Conservation (phyloP, 176 grass and related monocot genomes). For the Carex cristatella region DNA sequence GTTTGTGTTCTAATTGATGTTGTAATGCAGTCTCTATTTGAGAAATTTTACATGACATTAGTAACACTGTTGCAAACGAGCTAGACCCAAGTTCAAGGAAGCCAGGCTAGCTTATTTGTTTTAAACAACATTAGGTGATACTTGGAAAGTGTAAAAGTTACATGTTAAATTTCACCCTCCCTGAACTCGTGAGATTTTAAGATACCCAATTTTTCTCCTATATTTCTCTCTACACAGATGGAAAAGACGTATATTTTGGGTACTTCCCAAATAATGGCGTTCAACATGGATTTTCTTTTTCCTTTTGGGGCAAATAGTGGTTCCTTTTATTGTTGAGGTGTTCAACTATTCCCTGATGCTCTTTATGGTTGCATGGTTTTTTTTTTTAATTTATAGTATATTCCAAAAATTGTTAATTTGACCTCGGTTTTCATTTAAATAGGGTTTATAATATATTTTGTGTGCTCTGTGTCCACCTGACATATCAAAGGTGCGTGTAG, state of each 20-base stretch:
- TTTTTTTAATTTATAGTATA: not conserved
- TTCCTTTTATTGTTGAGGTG: not conserved
- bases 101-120: not conserved
- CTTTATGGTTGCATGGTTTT: not conserved
- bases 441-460: conserved; percentile 77
- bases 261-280: not conserved
- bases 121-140: not conserved
- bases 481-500: conserved; percentile 69
- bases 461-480: conserved; percentile 75
- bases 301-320: not conserved
- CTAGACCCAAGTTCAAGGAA: not conserved
- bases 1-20: not conserved
- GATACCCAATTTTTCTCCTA: not conserved
- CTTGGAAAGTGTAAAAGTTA: not conserved
- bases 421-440: conserved; percentile 16
- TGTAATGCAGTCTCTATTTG: not conserved
- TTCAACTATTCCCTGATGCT: not conserved
- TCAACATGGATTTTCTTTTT: not conserved
- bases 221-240: not conserved
- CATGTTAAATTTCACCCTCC: not conserved
- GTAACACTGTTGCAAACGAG: not conserved
- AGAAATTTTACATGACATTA: not conserved
- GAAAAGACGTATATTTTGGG: not conserved
- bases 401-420: not conserved
- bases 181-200: not conserved